phyloP scores from a whole-genome alignment of 2,329 filamentous ascomycete species.

The Cladosporium velox region DNA sequence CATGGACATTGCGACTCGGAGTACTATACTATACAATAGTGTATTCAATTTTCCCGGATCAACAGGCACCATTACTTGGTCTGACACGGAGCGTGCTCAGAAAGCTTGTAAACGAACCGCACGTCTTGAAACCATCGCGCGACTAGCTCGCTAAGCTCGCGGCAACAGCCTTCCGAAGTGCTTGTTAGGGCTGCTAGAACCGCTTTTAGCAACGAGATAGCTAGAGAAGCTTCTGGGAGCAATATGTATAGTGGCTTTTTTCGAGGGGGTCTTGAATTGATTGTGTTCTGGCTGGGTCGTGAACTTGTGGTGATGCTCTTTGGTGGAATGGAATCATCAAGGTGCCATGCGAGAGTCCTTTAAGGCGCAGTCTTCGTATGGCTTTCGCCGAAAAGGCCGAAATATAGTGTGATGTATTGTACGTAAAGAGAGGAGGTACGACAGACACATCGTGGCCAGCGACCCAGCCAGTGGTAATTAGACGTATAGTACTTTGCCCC shows the following conservation, averaged over 20 bases:
- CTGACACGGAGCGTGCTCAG: constrained; percentile 5
- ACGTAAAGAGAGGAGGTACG: not conserved
- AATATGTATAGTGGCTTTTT: not conserved
- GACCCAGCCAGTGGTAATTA: not conserved
- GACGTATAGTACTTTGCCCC: not conserved
- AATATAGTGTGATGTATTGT: not conserved
- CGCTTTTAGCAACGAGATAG: not conserved
- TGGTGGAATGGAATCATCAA: not conserved
- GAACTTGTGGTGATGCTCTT: not conserved
- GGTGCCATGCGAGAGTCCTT: not conserved
- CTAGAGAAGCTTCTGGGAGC: not conserved
- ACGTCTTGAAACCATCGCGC: constrained; percentile 12
- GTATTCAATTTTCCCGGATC: not conserved
- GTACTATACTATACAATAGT: not conserved
- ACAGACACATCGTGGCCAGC: not conserved
- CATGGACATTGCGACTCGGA: not conserved
- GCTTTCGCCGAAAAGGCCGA: not conserved
- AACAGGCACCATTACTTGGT: constrained; percentile 1
- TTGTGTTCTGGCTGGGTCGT: not conserved
- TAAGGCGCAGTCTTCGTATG: not conserved
- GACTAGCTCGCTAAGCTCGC: not conserved
- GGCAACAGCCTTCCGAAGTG: not conserved
- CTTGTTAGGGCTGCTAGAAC: constrained; percentile 9
- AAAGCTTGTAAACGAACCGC: constrained; percentile 13
- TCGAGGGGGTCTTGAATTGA: not conserved